A percentile compares a stretch with the other conserved stretches of the same genome.
These are phyloP conservation scores for Cladosporium sp. DNA, from an alignment of 2,329 filamentous ascomycete genomes.

Conservation along the genomic window DNA sequence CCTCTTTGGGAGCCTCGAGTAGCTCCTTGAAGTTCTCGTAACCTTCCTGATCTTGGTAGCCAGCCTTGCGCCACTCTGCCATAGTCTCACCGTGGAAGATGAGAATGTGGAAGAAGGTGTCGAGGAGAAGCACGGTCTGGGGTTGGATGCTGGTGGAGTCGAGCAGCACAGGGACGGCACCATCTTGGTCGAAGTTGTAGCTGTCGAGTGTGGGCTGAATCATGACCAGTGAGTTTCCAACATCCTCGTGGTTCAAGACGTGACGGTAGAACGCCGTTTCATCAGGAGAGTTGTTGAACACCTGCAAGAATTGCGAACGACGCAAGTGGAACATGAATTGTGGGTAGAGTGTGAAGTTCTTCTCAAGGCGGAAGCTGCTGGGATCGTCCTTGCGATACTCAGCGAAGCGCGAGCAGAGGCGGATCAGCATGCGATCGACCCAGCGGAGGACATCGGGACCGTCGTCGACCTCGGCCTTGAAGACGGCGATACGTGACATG, in stretches of 20 bases:
- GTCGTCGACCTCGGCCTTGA: conserved; percentile 97
- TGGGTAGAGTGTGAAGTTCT: conserved; percentile 98
- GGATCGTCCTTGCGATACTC: conserved; percentile 98
- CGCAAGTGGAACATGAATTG: conserved; percentile 99
- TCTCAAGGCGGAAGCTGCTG: conserved; percentile 92
- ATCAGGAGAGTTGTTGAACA: conserved; percentile 99
- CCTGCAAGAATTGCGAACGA: conserved; percentile 94
- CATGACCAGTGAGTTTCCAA: conserved; percentile 96
- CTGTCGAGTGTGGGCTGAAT: conserved; percentile 97
- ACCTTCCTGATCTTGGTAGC: conserved; percentile 96
- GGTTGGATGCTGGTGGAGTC: conserved; percentile 96
- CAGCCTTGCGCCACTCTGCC: conserved; percentile 96
- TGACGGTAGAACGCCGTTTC: conserved; percentile 99
- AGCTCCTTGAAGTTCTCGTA: conserved; percentile 93
- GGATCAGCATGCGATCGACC: conserved; percentile 98
- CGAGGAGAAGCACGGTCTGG: conserved; percentile 87
- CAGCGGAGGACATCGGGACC: conserved; percentile 96
- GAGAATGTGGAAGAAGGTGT: conserved; percentile 99
- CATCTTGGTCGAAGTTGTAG: conserved; percentile 95
- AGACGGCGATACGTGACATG: conserved; percentile 98
- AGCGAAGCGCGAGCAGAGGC: conserved; percentile 92
- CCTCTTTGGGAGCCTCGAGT: conserved; percentile 91
- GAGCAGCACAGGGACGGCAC: conserved; percentile 86
- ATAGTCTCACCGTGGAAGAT: conserved; percentile 99
- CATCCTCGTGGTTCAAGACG: conserved; percentile 95